Base-by-base conservation (phyloP, 768 basidiomycete species). In the Boletus speciosus region DNA sequence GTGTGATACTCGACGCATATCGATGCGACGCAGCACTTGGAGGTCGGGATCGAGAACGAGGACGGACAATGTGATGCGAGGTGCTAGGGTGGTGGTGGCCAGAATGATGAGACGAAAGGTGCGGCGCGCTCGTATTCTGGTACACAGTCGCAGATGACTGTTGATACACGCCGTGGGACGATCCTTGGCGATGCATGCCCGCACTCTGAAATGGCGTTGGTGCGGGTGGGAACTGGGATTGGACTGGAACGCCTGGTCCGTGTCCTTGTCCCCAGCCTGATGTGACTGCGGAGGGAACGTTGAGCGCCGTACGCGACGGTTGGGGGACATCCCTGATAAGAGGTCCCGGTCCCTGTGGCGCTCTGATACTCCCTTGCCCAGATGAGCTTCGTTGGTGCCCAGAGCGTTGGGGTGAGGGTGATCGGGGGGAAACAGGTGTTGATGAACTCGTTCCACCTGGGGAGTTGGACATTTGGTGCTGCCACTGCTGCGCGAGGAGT, bases 1-100 rank as follows among this genome's bases (percentile, higher is more conserved):
- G 60, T 16, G 70, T 68, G 47, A 57, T 50, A 27, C 29, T 68
- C 40, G 71, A 63, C 12, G 63, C 61, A 50, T 70, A 65, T 19
- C 65, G 58, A 46, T 72, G 69, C 9, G 70, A 70, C 11, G 70
- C 59, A 29, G 70, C 61, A 31, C 61, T 71, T 6, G 68, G 68
- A 9, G 62, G 68, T 35, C 70, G 52, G 12, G 66, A 57, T 5
- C 56, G 68, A 19, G 70, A 61, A 23, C 62, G 70, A 46, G 44
- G 59, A 36, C 55, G 66, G 5, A 40, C 41, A 7, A 29, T n/a
- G 39, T 67, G 65, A 6, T 64, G 60, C 2, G 70, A 25, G 0
- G 56, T 52, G 47, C 29, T 57, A 4, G 63, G 57, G 7, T 55
- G 45, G 11, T 49, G 54, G 40, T 49, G 38, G n/a, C 39, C n/a